Evolutionary conservation across 2,329 filamentous ascomycete genomes (phyloP).

Genomic region (Diaporthe nobilis): DNA sequence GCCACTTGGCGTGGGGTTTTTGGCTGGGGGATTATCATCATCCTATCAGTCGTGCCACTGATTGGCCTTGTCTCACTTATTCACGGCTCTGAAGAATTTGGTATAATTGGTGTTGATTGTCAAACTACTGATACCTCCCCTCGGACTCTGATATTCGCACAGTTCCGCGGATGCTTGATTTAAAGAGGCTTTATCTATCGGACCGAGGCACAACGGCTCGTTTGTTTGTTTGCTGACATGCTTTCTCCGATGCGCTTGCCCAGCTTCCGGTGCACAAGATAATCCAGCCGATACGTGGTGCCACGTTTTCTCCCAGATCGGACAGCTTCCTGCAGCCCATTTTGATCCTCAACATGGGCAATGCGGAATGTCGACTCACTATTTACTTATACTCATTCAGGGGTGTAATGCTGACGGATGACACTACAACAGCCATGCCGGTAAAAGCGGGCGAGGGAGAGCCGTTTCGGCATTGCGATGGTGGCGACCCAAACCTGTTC

Average conservation of each 20-base stretch:
- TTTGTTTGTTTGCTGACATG: not conserved
- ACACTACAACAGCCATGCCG: too few relatives aligned
- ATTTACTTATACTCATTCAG: not conserved
- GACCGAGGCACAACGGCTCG: not conserved
- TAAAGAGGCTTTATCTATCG: not conserved
- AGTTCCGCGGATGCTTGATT: not conserved
- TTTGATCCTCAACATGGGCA: not conserved
- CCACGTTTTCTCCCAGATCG: not conserved
- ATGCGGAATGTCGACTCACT: not conserved
- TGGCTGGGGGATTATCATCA: conserved; percentile 25
- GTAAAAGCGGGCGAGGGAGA: too few relatives aligned
- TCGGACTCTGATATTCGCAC: not conserved
- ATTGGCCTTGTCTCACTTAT: conserved; percentile 5
- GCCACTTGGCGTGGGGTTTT: conserved; percentile 4
- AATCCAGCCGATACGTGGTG: not conserved
- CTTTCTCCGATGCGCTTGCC: not conserved
- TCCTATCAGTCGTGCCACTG: not conserved
- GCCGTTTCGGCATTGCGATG: too few relatives aligned
- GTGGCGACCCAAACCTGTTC: too few relatives aligned
- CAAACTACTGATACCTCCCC: not conserved
- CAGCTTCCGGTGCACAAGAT: not conserved
- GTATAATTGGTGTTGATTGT: not conserved
- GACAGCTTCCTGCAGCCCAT: not conserved
- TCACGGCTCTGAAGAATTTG: conserved; percentile 10
- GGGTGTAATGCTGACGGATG: too few relatives aligned